A percentile compares a stretch with the other conserved stretches of the same genome.
These are phyloP conservation scores for Globisporangium okanoganense DNA, from an alignment of 352 stramenopile species.

Conservation along the genomic window DNA sequence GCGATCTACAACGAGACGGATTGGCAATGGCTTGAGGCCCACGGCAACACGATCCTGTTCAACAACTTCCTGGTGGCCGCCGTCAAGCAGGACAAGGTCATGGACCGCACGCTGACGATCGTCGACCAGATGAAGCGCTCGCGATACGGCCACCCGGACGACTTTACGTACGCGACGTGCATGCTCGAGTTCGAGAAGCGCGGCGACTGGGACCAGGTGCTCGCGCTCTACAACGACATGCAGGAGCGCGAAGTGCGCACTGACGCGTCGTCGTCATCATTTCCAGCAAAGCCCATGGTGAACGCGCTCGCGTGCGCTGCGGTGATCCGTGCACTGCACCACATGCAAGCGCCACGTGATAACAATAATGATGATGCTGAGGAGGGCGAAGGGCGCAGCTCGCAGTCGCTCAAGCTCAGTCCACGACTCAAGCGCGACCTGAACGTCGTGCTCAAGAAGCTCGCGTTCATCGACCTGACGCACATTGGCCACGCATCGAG, in stretches of 20 bases:
- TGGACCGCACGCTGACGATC: constrained; percentile 32
- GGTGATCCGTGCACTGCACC: constrained; percentile 49
- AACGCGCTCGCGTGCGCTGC: constrained; percentile 49
- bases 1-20: constrained; percentile 46
- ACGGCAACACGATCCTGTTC: constrained; percentile 44
- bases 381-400: background rate
- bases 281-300: constrained; percentile 21
- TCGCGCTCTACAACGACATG: constrained; percentile 63
- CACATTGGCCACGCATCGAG: constrained; percentile 49
- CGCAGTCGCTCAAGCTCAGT: constrained; percentile 5
- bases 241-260: constrained; percentile 27
- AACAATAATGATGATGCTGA: background rate
- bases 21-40: constrained; percentile 26
- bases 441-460: constrained; percentile 41
- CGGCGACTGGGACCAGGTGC: constrained; percentile 34
- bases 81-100: constrained; percentile 20
- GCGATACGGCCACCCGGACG: constrained; percentile 37
- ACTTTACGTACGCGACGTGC: constrained; percentile 62
- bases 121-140: constrained; percentile 41
- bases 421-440: constrained; percentile 34
- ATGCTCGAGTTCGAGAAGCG: constrained; percentile 53
- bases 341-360: constrained; percentile 7
- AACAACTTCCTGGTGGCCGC: constrained; percentile 64
- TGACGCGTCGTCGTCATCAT: background rate
- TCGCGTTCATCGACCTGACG: constrained; percentile 30